A percentile compares a stretch with the other conserved stretches of the same genome.
Evolutionary conservation across 495 filamentous ascomycete genomes (phyloP).

Genomic region (Penicillium canescens): DNA sequence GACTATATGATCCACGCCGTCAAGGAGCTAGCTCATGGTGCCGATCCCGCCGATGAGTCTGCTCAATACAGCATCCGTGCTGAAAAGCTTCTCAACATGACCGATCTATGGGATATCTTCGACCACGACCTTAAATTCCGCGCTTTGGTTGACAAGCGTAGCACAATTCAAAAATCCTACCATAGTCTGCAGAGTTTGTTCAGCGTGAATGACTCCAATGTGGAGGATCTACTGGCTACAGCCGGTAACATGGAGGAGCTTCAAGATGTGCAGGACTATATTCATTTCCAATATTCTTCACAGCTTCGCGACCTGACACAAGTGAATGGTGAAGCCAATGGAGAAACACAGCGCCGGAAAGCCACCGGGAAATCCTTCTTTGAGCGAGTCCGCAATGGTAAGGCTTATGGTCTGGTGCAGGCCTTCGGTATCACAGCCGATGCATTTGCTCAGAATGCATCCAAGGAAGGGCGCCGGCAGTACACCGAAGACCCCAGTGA

Average conservation of each 20-base stretch:
- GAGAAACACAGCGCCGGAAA: constrained; percentile 70
- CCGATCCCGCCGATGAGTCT: constrained; percentile 59
- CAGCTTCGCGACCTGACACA: constrained; percentile 72
- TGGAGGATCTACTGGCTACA: constrained; percentile 76
- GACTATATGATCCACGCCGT: constrained; percentile 95
- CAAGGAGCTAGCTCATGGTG: constrained; percentile 59
- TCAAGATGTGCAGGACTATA: constrained; percentile 93
- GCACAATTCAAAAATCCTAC: constrained; percentile 73
- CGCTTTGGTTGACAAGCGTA: constrained; percentile 85
- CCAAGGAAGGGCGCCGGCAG: constrained; percentile 72
- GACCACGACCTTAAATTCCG: constrained; percentile 94
- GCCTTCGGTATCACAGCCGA: constrained; percentile 90
- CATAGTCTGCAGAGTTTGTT: constrained; percentile 63
- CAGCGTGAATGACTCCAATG: constrained; percentile 51
- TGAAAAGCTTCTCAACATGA: constrained; percentile 87
- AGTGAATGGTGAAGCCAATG: constrained; percentile 53
- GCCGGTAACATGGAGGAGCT: constrained; percentile 88
- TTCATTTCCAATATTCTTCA: constrained; percentile 90
- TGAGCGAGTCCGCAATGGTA: constrained; percentile 78
- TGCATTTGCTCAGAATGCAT: constrained; percentile 79
- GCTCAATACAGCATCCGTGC: constrained; percentile 73
- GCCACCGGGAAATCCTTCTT: constrained; percentile 72
- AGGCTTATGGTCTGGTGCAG: constrained; percentile 77
- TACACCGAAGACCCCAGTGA: constrained; percentile 79
- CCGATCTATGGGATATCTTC: constrained; percentile 91